Evolutionary conservation across 352 stramenopile species (phyloP), one percentile per base, ranked within the genome.

Genomic region (Phytophthora idaei): DNA sequence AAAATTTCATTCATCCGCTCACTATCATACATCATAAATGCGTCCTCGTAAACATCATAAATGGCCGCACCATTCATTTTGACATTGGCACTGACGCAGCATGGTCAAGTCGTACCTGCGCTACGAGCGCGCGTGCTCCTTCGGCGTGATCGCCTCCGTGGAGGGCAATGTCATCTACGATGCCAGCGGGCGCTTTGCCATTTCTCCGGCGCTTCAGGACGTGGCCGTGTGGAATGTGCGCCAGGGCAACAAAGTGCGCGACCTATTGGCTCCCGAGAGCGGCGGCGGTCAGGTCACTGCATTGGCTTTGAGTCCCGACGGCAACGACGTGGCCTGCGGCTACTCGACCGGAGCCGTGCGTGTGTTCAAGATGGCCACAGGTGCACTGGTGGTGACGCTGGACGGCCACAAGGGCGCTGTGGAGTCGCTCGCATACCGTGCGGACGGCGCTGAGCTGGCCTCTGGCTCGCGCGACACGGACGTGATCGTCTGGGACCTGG

Each of bases 91-190:
- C 37, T 9, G 7, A 51, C 25, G 15, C 25, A 51, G 12, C 59
- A 92, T 91, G 81, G 92, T 96, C 81, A 97, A 98, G 86, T 97
- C 88, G 57, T 98, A 98, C 69, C 78, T 98, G 67, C 90, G 94
- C 59, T 98, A 98, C 66, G 85, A 94, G 73, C 89, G 92, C 64
- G 74, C 89, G 61, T 80, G 78, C 64, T 91, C 85, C 46, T 98
- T 98, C 68, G 94, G 94, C 61, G 81, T 98, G 14, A 95, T 98
- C 54, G 72, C 89, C 25, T 90, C 91, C 32, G 74, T 95, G 9
- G 85, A 95, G 50, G 87, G 90, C 51, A 98, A 98, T 62, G 85
- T 95, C 17, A 73, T 96, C 28, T 97, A 90, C 72, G 92, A 98
- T 74, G 61, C 78, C 15, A 87, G 81, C n/a, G 91, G 90, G 14